A percentile compares a stretch with the other conserved stretches of the same genome.
These are phyloP conservation scores for Elsinoe perseae DNA, from an alignment of 2,329 filamentous ascomycete genomes.

Conservation along the genomic window DNA sequence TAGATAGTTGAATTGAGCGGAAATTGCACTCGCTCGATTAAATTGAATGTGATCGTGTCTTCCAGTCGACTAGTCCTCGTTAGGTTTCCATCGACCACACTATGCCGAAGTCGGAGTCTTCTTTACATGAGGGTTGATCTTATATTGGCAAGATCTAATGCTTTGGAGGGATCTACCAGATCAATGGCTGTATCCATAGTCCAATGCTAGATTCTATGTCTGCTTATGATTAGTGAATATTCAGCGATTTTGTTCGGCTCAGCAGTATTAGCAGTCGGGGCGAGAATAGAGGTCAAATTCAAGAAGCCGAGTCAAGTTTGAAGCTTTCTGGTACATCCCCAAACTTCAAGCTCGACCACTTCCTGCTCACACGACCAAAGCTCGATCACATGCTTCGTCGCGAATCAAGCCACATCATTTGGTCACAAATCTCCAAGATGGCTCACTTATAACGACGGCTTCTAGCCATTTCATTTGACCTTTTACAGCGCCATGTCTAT, in stretches of 20 bases:
- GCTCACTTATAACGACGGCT: not conserved
- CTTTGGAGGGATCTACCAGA: constrained; percentile 73
- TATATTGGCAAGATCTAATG: constrained; percentile 83
- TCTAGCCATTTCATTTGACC: not conserved
- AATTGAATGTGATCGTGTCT: constrained; percentile 93
- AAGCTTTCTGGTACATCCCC: constrained; percentile 13
- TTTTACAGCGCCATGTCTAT: constrained; percentile 6
- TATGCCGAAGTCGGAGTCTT: constrained; percentile 36
- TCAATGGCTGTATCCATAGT: constrained; percentile 87
- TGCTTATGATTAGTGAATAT: not conserved
- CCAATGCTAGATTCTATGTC: not conserved
- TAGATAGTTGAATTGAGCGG: constrained; percentile 88
- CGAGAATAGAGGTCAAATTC: constrained; percentile 1
- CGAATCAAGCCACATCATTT: not conserved
- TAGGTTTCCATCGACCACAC: constrained; percentile 50
- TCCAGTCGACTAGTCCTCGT: constrained; percentile 76
- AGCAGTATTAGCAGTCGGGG: not conserved
- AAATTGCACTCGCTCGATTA: constrained; percentile 98
- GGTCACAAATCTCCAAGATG: not conserved
- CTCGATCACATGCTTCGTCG: not conserved
- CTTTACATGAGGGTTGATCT: constrained; percentile 43
- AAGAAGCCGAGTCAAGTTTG: constrained; percentile 5
- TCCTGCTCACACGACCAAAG: constrained; percentile 4
- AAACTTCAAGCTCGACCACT: not conserved
- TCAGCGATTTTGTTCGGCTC: not conserved